A percentile compares a stretch with the other conserved stretches of the same genome.
Conservation (phyloP, 805 yeast species). For the Yamadazyma paraphyllophila region DNA sequence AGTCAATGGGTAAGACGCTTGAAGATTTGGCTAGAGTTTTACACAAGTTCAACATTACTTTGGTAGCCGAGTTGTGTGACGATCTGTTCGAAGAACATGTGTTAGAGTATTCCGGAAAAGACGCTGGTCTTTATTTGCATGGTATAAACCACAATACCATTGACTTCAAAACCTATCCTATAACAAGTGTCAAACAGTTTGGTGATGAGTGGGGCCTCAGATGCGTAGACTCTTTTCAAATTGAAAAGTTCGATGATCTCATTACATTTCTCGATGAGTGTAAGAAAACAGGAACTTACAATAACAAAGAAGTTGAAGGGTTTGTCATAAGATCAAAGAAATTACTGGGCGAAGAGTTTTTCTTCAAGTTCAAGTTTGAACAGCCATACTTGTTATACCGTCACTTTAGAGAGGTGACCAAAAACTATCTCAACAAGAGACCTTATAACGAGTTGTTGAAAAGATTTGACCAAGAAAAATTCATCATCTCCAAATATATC, state of each 20-base stretch:
- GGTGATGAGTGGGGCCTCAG: constrained; percentile 71
- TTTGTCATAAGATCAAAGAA: constrained; percentile 76
- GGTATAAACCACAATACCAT: constrained; percentile 76
- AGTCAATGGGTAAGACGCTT: constrained; percentile 33
- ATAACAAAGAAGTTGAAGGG: constrained; percentile 81
- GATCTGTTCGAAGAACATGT: constrained; percentile 94
- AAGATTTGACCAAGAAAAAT: constrained; percentile 51
- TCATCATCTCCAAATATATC: constrained; percentile 64
- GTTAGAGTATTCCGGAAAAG: constrained; percentile 61
- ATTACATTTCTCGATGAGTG: constrained; percentile 53
- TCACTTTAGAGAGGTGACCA: constrained; percentile 84
- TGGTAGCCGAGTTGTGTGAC: constrained; percentile 91
- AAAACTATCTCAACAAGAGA: constrained; percentile 40
- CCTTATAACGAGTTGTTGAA: constrained; percentile 29
- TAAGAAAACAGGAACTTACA: constrained; percentile 65
- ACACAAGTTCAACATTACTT: constrained; percentile 59
- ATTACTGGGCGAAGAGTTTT: constrained; percentile 35
- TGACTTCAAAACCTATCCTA: constrained; percentile 61
- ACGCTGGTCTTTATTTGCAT: constrained; percentile 83
- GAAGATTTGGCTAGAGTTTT: constrained; percentile 57
- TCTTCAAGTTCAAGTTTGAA: constrained; percentile 92
- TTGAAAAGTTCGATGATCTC: constrained; percentile 40
- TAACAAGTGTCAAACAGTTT: constrained; percentile 58
- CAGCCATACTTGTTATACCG: constrained; percentile 93
- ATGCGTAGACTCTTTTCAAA: constrained; percentile 46